Evolutionary conservation across 2,329 filamentous ascomycete genomes (phyloP).

Genomic region (Colletotrichum ledebouriae): DNA sequence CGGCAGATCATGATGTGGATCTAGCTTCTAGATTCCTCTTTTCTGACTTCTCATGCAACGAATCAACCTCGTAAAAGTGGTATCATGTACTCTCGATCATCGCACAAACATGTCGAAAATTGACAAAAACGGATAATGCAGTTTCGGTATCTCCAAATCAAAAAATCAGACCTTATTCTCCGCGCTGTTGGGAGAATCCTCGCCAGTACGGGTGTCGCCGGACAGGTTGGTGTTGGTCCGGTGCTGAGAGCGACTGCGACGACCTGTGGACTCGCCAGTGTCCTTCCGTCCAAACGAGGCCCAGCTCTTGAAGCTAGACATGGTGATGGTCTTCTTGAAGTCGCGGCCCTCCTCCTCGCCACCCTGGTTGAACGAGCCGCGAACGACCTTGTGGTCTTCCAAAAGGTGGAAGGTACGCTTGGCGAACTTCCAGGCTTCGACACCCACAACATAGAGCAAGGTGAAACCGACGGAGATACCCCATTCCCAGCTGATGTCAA

Average conservation of each 20-base stretch:
- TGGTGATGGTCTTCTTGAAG: slow-evolving; percentile 62
- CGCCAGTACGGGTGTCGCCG: slow-evolving; percentile 40
- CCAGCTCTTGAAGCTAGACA: slow-evolving; percentile 65
- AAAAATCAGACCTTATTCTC: slow-evolving; percentile 36
- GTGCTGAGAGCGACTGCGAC: slow-evolving; percentile 36
- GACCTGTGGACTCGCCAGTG: slow-evolving; percentile 52
- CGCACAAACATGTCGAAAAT: slow-evolving; percentile 26
- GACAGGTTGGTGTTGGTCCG: slow-evolving; percentile 42
- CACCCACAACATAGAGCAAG: slow-evolving; percentile 73
- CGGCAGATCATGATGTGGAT: slow-evolving; percentile 8
- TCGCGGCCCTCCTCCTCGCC: slow-evolving; percentile 58
- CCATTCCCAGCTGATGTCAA: slow-evolving; percentile 81
- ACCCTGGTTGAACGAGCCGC: slow-evolving; percentile 67
- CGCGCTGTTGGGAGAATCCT: slow-evolving; percentile 31
- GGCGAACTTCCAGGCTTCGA: slow-evolving; percentile 79
- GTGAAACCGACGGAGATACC: slow-evolving; percentile 74
- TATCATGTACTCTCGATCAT: slow-evolving; percentile 35
- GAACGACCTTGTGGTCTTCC: slow-evolving; percentile 64
- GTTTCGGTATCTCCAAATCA: slow-evolving; percentile 14
- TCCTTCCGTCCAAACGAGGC: slow-evolving; percentile 58
- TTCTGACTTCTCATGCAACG: slow-evolving; percentile 20
- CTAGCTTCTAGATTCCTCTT: slow-evolving; percentile 15
- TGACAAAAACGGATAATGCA: slow-evolving; percentile 16
- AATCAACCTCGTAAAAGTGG: slow-evolving; percentile 34
- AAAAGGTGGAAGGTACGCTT: slow-evolving; percentile 71